Percentiles rank a stretch among this genome's conserved stretches.
Conservation (phyloP, 2,329 filamentous ascomycete species). For the Leptoxyphium fumago region DNA sequence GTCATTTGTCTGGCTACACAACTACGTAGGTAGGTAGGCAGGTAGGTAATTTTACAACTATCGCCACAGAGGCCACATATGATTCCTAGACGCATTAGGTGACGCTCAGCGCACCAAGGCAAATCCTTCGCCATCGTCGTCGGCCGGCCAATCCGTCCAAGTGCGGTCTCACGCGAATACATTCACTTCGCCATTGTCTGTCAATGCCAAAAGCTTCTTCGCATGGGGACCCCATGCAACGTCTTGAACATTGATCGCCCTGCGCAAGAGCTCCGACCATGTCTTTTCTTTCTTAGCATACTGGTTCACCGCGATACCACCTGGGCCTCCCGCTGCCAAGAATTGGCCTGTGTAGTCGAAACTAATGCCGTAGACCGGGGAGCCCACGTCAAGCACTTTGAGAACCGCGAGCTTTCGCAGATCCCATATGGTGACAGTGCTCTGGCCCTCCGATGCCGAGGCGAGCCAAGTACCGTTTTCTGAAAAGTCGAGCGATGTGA, state of each 20-base stretch:
- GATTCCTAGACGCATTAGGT: too few species aligned
- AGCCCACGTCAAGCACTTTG: constrained; percentile 77
- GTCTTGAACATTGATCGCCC: constrained; percentile 55
- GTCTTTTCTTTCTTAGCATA: constrained; percentile 76
- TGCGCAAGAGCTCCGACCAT: constrained; percentile 77
- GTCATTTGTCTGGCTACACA: too few species aligned
- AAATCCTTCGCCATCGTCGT: too few species aligned
- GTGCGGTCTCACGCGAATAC: constrained; percentile 37
- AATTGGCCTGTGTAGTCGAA: constrained; percentile 98
- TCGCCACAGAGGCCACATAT: too few species aligned
- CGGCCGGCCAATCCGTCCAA: constrained; percentile 23
- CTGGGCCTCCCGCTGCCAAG: constrained; percentile 65
- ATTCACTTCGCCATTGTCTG: constrained; percentile 59
- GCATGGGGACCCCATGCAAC: constrained; percentile 67
- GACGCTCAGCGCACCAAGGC: too few species aligned
- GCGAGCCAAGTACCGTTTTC: constrained; percentile 97
- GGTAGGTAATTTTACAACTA: too few species aligned
- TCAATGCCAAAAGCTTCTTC: constrained; percentile 59
- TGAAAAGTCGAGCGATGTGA: constrained; percentile 70
- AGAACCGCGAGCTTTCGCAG: constrained; percentile 69
- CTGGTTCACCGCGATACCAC: constrained; percentile 74
- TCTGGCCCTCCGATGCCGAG: constrained; percentile 62
- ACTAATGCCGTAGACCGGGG: constrained; percentile 56
- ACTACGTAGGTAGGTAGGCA: too few species aligned
- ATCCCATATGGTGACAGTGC: constrained; percentile 75